Base-by-base conservation (phyloP, 2,329 filamentous ascomycete genomes). In the Clonostachys rhizophaga region DNA sequence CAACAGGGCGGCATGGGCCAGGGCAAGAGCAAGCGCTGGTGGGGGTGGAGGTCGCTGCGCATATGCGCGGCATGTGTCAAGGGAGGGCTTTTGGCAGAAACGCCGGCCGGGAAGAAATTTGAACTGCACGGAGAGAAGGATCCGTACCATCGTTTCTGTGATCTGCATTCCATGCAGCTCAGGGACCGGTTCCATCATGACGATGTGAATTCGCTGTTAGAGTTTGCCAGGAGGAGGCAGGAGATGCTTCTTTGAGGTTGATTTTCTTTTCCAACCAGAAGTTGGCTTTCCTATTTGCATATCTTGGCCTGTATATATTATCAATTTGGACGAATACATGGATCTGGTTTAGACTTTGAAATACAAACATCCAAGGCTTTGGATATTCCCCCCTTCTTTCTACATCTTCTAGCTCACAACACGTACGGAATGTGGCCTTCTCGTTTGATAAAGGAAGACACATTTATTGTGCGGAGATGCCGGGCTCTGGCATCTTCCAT, bases 1-100 rank as follows among this genome's bases (percentile, higher is more conserved):
- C 45, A 47, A 13, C 45, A 47, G 20, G 45, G 45, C 13, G 45
- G 45, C 12, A 47, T 47, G 45, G 45, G 40, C n/a, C 45, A 47
- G 33, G 45, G 45, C 39, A 47, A 47, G 39, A 47, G 39, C 34
- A 47, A 42, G 17, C 45, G 45, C 11, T 47, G 45, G 45, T 47
- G 45, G 45, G 45, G 45, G 13, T 47, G 45, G 45, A 42, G n/a
- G 35, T 34, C 39, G 9, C 17, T 47, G n/a, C 45, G 40, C n/a
- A 47, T 47, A 6, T 47, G 45, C 16, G 45, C 20, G 9, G 39
- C 45, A 5, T 47, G 45, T 42, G 41, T 47, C 39, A 47, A 47
- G 33, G 45, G 45, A n/a, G 45, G 45, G 39, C 16, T 37, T 43
- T 33, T 47, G n/a, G 40, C 39, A 11, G 45, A 47, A 12, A 47